These are phyloP conservation scores for Esteya vermicola DNA, from an alignment of 2,329 filamentous ascomycete genomes.

Conservation along the genomic window DNA sequence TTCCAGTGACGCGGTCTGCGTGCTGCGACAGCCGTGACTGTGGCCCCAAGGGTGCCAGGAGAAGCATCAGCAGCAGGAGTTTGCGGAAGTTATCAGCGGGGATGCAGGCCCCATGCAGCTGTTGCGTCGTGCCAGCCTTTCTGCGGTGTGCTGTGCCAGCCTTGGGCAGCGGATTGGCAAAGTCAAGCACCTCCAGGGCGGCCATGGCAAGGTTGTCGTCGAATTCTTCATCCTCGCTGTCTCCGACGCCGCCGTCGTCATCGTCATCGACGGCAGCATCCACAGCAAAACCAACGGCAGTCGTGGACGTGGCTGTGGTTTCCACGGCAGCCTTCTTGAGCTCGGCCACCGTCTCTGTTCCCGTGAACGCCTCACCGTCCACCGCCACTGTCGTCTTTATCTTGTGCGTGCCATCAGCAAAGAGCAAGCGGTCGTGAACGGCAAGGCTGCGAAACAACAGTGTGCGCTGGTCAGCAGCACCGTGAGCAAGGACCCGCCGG, in stretches of 20 bases:
- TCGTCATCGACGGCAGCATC: slow-evolving; percentile 28
- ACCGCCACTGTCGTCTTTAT: slow-evolving; percentile 5
- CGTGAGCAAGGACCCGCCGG: slow-evolving; percentile 44
- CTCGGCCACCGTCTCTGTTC: not conserved
- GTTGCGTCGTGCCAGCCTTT: not conserved
- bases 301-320: not conserved
- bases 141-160: slow-evolving; percentile 19
- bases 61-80: slow-evolving; percentile 54
- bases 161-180: slow-evolving; percentile 28
- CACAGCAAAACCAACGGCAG: slow-evolving; percentile 26
- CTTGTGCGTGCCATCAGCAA: slow-evolving; percentile 12
- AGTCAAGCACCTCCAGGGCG: slow-evolving; percentile 53
- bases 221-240: slow-evolving; percentile 29
- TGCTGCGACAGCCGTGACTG: slow-evolving; percentile 53
- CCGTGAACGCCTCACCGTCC: not conserved
- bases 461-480: slow-evolving; percentile 43
- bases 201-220: slow-evolving; percentile 53
- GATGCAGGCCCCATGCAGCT: slow-evolving; percentile 50
- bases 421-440: slow-evolving; percentile 49
- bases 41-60: slow-evolving; percentile 48
- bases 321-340: not conserved
- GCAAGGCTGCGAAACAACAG: slow-evolving; percentile 59
- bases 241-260: slow-evolving; percentile 37
- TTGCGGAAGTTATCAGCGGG: slow-evolving; percentile 60
- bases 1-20: slow-evolving; percentile 37